Evolutionary conservation across 2,329 filamentous ascomycete species (phyloP), one percentile per base, ranked within the genome.

Genomic region (Cryoendolithus antarcticus): DNA sequence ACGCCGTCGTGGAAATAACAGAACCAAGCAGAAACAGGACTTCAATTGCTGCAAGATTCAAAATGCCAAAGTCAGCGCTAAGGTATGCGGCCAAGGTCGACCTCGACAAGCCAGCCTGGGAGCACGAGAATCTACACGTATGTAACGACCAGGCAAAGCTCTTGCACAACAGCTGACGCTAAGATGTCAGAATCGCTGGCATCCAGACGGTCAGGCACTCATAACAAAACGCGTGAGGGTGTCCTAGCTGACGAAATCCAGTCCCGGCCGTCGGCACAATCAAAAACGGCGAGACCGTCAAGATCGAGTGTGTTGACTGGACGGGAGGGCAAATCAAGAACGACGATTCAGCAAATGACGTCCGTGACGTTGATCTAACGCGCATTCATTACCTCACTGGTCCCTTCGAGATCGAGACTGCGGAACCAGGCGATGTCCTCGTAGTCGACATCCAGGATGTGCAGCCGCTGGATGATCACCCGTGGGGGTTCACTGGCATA

Each of bases 371-470:
- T 37, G 86, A 94, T 55, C 67, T 95, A 3, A 93, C 83, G 13
- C 72, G 75, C 41, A 74, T 93, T 34, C 88, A 95, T 61, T 94
- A 93, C 58, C 73, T 95, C 4, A 88, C 81, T 0, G 88, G 88
- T 0, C 88, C 88, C 0, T 94, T 94, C 48, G 82, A 94, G 39
- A 73, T 95, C 41, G 82, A 88, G 55, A 79, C 75, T 1, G 86
- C 86, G 1, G 75, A 88, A 59, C 86, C 86, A 0, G 88, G 88
- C 0, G 88, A 94, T 55, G 69, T 93, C 1, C 70, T 93, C 0
- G 65, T 93, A 0, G 82, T 94, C 6, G 86, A 94, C 58, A 94
- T 94, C 48, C 86, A 89, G 60, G 88, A 95, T 53, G 84, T 94
- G 0, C 86, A 95, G 63, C 88, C 88, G 0, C 77, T 93, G 48